Evolutionary conservation across 2,329 filamentous ascomycete species (phyloP), one percentile per base, ranked within the genome.

Genomic region (Curvularia lunata): DNA sequence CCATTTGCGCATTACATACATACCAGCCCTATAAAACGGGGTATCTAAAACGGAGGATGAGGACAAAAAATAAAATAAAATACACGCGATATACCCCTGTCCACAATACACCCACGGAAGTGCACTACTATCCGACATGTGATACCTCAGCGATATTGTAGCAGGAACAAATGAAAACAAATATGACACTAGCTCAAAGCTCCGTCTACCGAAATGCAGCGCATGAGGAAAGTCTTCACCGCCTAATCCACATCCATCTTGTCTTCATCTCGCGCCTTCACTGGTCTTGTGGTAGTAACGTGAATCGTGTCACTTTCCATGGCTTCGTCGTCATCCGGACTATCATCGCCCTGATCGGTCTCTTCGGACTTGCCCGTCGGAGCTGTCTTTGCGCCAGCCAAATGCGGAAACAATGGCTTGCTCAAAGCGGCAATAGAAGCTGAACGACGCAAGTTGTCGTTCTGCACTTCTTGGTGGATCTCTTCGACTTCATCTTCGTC

Each of bases 401-500:
- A 47, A 21, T 70, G 68, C 0, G 74, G 71, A 42, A 74, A 73
- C 43, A 75, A 41, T 0, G 68, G 56, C 42, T 69, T 73, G 0
- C 59, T 54, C 3, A 54, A n/a, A 13, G 57, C 49, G 12, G 57
- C 59, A 6, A 66, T 66, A 25, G 63, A 64, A 21, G 62, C 57
- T 28, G 64, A 61, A 7, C 66, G 53, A 5, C 63, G 52, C 5
- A 55, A 41, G 34, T 48, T 56, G 21, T 59, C 53, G 16, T 59
- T 59, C 25, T 63, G 61, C 2, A 65, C 63, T 47, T 69, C 58
- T 34, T 75, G 67, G 12, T 64, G 64, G 21, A 75, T 73, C 47
- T 76, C 73, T 41, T 75, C 69, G 1, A 75, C 75, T 38, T 77
- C 75, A 1, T 67, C 71, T 37, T 82, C 80, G 51, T 82, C 81